Evolutionary conservation across 768 basidiomycete genomes (phyloP), one percentile per base, ranked within the genome.

Genomic region (Rhodotorula toruloides): DNA sequence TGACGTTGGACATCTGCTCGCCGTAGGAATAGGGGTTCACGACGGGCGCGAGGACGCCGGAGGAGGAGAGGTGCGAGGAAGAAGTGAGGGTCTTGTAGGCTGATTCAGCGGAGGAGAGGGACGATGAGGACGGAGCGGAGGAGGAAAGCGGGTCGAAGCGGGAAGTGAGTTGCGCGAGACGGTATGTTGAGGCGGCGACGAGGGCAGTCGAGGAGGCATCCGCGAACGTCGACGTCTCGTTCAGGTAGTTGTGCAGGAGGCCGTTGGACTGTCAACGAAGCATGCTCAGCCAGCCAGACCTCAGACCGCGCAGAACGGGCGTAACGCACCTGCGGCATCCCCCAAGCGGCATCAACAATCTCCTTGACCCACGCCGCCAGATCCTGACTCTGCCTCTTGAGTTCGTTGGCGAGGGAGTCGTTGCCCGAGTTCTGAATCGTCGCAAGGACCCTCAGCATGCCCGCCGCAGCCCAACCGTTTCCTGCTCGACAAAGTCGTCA

Each of bases 401-500:
- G 72, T 9, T 29, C 47, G 17, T 46, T 25, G 12, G 58, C 47
- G 68, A 80, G 87, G 2, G 21, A 29, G 22, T 12, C 11, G 43
- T 56, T 25, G 54, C 81, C 78, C 0, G 88, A 88, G 37, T 83
- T 79, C 70, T 83, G 79, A 61, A 91, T 86, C 3, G 88, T 89
- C 3, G 83, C 85, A 1, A 88, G 80, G 8, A 92, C 90, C 9
- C 91, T 85, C 25, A 91, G 80, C 83, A 91, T 91, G 2, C 91
- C 91, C 25, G 85, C 87, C 0, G 89, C 89, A 0, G 88, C 91
- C 91, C 91, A 94, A 5, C 80, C 91, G 62, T 92, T 91, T 0
- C 62, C 68, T 70, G 48, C 37, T 19, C 1, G 22, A 25, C 10
- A 12, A 4, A 11, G 10, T 13, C 44, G 21, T 22, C 12, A 46